A percentile compares a stretch with the other conserved stretches of the same genome.
These are phyloP conservation scores for Puccinia hordei DNA, from an alignment of 1,284 basidiomycete genomes.

Conservation along the genomic window DNA sequence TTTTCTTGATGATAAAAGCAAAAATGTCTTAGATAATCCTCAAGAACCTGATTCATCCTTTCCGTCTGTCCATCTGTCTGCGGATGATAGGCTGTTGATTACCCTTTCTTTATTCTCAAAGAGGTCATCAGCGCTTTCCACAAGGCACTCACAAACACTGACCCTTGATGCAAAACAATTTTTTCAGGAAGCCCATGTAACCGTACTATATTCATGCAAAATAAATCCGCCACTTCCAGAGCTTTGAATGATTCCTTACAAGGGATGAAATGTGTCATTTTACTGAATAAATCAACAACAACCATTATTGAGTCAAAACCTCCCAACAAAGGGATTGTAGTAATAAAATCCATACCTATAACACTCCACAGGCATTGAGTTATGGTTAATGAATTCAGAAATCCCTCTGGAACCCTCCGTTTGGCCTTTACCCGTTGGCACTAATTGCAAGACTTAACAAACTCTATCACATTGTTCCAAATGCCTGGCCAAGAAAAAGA, in stretches of 20 bases:
- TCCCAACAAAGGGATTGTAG: too few species aligned
- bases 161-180: too few species aligned
- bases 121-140: background rate
- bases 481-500: constrained; percentile 14
- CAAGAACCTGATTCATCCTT: too few species aligned
- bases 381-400: too few species aligned
- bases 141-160: constrained; percentile 15
- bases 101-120: background rate
- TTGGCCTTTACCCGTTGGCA: too few species aligned
- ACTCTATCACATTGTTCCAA: too few species aligned
- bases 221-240: background rate
- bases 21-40: constrained; percentile 53
- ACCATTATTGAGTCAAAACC: too few species aligned
- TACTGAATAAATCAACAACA: too few species aligned
- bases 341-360: constrained; percentile 64
- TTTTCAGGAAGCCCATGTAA: constrained; percentile 6
- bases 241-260: background rate
- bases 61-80: too few species aligned
- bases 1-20: constrained; percentile 51
- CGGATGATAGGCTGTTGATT: background rate
- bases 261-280: too few species aligned
- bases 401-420: background rate
- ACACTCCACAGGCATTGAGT: too few species aligned
- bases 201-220: background rate
- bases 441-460: too few species aligned